phyloP scores from a whole-genome alignment of 1,284 basidiomycete genomes.

The Coniferiporia weirii region DNA sequence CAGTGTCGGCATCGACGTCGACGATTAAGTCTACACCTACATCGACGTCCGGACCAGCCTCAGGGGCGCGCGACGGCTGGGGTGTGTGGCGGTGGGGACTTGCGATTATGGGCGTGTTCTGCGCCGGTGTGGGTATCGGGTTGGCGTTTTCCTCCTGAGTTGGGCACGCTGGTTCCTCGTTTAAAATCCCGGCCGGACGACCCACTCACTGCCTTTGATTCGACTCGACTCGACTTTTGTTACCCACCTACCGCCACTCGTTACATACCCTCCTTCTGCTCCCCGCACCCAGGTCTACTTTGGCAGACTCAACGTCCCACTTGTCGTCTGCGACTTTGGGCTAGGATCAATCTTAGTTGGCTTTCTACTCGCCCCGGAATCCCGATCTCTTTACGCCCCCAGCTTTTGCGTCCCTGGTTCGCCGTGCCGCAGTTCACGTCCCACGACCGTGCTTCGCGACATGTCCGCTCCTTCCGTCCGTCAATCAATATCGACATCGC shows the following conservation, averaged over 20 bases:
- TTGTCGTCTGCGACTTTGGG: not conserved
- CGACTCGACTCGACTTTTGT: not conserved
- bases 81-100: constrained; percentile 26
- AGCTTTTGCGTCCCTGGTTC: too few species aligned
- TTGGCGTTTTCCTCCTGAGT: constrained; percentile 19
- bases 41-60: not conserved
- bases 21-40: not conserved
- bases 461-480: too few species aligned
- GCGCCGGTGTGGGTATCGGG: constrained; percentile 33
- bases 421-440: too few species aligned
- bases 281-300: not conserved
- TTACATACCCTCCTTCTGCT: not conserved
- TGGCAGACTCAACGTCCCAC: not conserved
- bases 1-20: not conserved
- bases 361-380: too few species aligned
- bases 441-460: too few species aligned
- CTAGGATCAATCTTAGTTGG: too few species aligned
- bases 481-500: too few species aligned
- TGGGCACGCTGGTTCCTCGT: too few species aligned
- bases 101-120: constrained; percentile 30
- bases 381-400: too few species aligned
- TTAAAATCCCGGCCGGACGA: too few species aligned
- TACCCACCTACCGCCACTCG: too few species aligned
- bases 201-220: too few species aligned
- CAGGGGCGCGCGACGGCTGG: not conserved